phyloP scores from a whole-genome alignment of 805 yeast species.

The Grigorovia yakushimaensis region DNA sequence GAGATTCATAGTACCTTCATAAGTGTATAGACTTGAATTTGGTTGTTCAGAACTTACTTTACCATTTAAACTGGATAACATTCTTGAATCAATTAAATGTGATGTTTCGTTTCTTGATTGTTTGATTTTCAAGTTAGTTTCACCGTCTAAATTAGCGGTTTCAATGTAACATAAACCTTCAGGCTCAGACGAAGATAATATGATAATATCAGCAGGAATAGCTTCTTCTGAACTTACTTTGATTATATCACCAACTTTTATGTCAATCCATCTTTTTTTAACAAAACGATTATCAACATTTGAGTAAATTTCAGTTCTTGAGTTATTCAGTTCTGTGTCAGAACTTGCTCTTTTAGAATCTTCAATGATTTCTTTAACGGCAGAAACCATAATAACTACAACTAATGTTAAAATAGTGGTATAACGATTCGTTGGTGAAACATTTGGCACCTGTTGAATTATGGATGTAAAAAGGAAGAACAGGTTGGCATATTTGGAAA shows the following conservation, averaged over 20 bases:
- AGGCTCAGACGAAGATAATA: slow-evolving; percentile 90
- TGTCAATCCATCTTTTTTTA: slow-evolving; percentile 70
- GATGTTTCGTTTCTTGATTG: slow-evolving; percentile 79
- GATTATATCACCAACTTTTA: slow-evolving; percentile 85
- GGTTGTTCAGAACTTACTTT: slow-evolving; percentile 80
- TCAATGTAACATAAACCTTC: slow-evolving; percentile 96
- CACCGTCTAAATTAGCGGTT: slow-evolving; percentile 96
- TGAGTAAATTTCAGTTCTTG: slow-evolving; percentile 56
- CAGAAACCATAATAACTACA: slow-evolving; percentile 82
- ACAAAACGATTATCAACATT: slow-evolving; percentile 53
- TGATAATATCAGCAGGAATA: slow-evolving; percentile 83
- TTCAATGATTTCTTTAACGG: slow-evolving; percentile 82
- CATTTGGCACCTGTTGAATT: slow-evolving; percentile 95
- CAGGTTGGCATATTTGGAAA: slow-evolving; percentile 91
- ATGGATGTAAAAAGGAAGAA: slow-evolving; percentile 86
- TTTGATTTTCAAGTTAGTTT: slow-evolving; percentile 90
- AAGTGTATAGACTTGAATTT: slow-evolving; percentile 86
- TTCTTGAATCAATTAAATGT: slow-evolving; percentile 54
- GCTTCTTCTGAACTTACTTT: slow-evolving; percentile 79
- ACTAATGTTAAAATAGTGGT: slow-evolving; percentile 89
- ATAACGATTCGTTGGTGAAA: slow-evolving; percentile 90
- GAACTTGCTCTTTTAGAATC: slow-evolving; percentile 83
- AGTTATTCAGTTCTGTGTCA: slow-evolving; percentile 79
- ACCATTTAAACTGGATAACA: slow-evolving; percentile 45
- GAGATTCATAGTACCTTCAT: slow-evolving; percentile 70